Conservation (phyloP, 2,329 filamentous ascomycete species). For the Claviceps humidiphila region DNA sequence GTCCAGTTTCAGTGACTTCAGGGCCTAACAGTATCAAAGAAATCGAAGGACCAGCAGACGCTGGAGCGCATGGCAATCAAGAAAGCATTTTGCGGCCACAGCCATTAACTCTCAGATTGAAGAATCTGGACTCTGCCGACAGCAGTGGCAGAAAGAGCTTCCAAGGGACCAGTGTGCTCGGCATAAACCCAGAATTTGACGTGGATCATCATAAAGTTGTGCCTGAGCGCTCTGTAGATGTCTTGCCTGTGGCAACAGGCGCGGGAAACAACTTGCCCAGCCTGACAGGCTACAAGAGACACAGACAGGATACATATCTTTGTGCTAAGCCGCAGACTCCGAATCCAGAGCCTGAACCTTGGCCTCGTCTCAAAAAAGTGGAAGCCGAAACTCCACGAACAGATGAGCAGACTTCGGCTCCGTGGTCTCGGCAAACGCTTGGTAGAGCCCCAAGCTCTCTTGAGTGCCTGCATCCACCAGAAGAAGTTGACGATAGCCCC, state of each 20-base stretch:
- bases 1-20: not conserved
- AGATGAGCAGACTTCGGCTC: not conserved
- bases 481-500: not conserved
- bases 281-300: slow-evolving; percentile 5
- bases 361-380: slow-evolving; percentile 7
- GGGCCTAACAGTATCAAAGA: not conserved
- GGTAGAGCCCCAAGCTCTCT: slow-evolving; percentile 3
- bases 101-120: slow-evolving; percentile 1
- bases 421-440: slow-evolving; percentile 5
- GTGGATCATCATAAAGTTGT: not conserved
- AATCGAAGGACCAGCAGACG: not conserved
- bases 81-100: not conserved
- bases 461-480: not conserved
- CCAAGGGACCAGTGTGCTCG: not conserved
- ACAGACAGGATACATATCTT: slow-evolving; percentile 7
- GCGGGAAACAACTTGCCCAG: slow-evolving; percentile 5
- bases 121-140: not conserved
- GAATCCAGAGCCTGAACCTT: slow-evolving; percentile 4
- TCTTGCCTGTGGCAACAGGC: not conserved
- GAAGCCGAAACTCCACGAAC: not conserved
- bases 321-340: slow-evolving; percentile 3
- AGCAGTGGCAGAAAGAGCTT: not conserved
- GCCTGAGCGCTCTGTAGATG: not conserved
- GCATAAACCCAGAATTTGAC: not conserved
- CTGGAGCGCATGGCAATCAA: not conserved